These are phyloP conservation scores for Penicillium cosmopolitanum DNA, from an alignment of 495 filamentous ascomycete species.

Conservation along the genomic window DNA sequence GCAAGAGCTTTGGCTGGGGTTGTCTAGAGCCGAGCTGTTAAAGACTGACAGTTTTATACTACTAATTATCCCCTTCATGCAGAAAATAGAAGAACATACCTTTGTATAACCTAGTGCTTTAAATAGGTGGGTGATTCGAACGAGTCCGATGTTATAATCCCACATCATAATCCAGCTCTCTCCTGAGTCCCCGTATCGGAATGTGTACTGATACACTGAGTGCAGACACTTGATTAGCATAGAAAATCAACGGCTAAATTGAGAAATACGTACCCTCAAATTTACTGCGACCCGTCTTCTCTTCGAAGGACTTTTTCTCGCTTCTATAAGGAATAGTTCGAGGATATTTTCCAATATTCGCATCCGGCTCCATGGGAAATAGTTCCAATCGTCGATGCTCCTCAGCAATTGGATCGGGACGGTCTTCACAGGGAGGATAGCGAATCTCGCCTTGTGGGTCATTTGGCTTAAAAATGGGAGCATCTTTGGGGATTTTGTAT, in stretches of 20 bases:
- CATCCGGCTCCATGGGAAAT: constrained; percentile 57
- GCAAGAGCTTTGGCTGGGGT: constrained; percentile 80
- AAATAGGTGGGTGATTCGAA: constrained; percentile 93
- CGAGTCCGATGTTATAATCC: constrained; percentile 96
- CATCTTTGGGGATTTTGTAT: constrained; percentile 61
- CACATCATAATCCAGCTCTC: constrained; percentile 81
- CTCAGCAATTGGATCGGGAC: constrained; percentile 56
- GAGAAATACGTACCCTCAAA: constrained; percentile 73
- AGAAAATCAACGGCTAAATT: background rate
- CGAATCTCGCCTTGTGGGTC: constrained; percentile 64
- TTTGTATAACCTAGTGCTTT: constrained; percentile 86
- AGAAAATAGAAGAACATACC: constrained; percentile 47
- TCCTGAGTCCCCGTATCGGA: constrained; percentile 69
- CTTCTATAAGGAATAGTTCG: constrained; percentile 92
- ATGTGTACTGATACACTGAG: constrained; percentile 90
- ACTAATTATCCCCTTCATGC: constrained; percentile 16
- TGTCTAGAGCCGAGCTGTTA: constrained; percentile 57
- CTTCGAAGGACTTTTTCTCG: constrained; percentile 83
- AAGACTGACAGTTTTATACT: background rate
- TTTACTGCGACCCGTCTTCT: constrained; percentile 81
- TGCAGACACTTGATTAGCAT: background rate
- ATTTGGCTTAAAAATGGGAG: constrained; percentile 59
- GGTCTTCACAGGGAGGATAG: constrained; percentile 67
- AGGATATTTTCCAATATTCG: constrained; percentile 64
- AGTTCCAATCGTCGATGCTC: constrained; percentile 65